Percentiles rank a stretch among this genome's conserved stretches.
phyloP scores from a whole-genome alignment of 495 filamentous ascomycete species.

The Aspergillus funiculosus region DNA sequence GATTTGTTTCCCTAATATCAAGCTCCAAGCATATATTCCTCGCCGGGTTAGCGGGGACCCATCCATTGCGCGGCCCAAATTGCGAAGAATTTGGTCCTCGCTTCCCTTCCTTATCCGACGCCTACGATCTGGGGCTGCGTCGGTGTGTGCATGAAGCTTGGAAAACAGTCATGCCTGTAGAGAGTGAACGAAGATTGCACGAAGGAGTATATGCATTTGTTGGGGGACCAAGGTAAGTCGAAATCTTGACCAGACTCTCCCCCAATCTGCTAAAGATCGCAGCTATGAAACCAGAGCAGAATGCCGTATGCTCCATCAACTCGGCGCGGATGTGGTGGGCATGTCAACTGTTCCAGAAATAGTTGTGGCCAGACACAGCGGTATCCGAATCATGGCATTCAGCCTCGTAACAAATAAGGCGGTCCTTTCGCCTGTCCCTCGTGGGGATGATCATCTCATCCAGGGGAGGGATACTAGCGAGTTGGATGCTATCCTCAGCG shows the following conservation, averaged over 20 bases:
- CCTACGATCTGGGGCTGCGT: slow-evolving; percentile 67
- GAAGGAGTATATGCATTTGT: slow-evolving; percentile 76
- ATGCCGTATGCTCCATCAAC: slow-evolving; percentile 60
- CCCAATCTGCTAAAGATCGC: slow-evolving; percentile 7
- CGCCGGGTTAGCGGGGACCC: slow-evolving; percentile 60
- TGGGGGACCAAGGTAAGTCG: slow-evolving; percentile 58
- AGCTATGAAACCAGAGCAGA: slow-evolving; percentile 75
- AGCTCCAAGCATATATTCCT: slow-evolving; percentile 63
- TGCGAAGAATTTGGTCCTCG: slow-evolving; percentile 60
- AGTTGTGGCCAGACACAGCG: slow-evolving; percentile 65
- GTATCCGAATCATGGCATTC: slow-evolving; percentile 63
- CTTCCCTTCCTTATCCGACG: slow-evolving; percentile 69
- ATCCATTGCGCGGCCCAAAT: slow-evolving; percentile 70
- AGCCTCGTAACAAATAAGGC: slow-evolving; percentile 73
- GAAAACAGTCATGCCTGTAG: slow-evolving; percentile 40
- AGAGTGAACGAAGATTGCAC: slow-evolving; percentile 49
- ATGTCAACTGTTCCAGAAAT: slow-evolving; percentile 80
- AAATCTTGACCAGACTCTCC: background rate
- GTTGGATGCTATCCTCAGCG: slow-evolving; percentile 50
- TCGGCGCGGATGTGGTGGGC: slow-evolving; percentile 69
- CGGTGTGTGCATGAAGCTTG: slow-evolving; percentile 56
- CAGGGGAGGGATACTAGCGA: slow-evolving; percentile 40
- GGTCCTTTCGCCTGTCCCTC: slow-evolving; percentile 57
- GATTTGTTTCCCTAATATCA: slow-evolving; percentile 23
- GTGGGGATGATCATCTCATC: slow-evolving; percentile 51